Percentiles rank a stretch among this genome's conserved stretches.
Conservation (phyloP, 441 rosid species). For the Omphalea diandra region DNA sequence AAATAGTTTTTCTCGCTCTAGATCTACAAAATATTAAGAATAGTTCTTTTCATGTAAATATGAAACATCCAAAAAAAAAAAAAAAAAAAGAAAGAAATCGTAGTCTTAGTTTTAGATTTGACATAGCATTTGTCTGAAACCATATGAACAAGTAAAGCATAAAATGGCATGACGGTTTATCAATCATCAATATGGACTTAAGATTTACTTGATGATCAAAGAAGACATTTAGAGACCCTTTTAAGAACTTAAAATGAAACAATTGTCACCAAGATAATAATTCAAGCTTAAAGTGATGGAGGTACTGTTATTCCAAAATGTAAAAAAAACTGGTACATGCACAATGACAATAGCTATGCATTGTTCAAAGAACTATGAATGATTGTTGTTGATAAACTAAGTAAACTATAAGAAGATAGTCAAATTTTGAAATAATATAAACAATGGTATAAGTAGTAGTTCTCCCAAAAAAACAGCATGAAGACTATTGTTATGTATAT, state of each 20-base stretch:
- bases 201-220: not conserved
- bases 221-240: not conserved
- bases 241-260: not conserved
- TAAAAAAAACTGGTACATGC: not conserved
- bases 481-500: not conserved
- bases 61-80: not conserved
- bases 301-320: not conserved
- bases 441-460: not conserved
- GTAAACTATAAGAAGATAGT: not conserved
- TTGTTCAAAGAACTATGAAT: not conserved
- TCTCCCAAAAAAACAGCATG: not conserved
- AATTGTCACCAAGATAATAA: not conserved
- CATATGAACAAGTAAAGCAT: not conserved
- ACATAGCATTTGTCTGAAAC: not conserved
- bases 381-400: not conserved
- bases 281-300: not conserved
- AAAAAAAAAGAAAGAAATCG: not conserved
- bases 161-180: not conserved
- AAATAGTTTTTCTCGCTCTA: not conserved
- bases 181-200: not conserved
- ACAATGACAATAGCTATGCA: not conserved
- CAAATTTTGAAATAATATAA: not conserved
- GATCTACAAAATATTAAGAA: not conserved
- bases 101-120: not conserved
- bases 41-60: not conserved